Percentiles rank a stretch among this genome's conserved stretches.
These are phyloP conservation scores for Leishmania tarentolae DNA, from an alignment of 208 protist species.

Conservation along the genomic window DNA sequence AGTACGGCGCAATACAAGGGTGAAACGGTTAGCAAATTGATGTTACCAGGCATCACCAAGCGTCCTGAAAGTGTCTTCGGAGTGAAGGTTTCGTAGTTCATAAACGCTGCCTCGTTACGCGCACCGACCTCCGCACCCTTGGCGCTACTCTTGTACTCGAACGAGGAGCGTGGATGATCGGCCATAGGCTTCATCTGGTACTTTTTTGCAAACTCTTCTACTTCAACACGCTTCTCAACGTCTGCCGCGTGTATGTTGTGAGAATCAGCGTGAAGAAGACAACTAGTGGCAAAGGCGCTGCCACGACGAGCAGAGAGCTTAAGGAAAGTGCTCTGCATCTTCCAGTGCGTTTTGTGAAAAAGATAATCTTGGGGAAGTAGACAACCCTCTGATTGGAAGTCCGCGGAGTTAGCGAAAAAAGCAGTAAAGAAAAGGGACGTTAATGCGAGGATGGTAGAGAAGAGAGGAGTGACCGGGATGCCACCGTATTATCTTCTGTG, in stretches of 20 bases:
- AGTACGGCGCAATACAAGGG: slow-evolving; percentile 71
- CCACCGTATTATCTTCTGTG: background rate
- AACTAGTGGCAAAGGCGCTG: slow-evolving; percentile 31
- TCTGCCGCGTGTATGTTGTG: slow-evolving; percentile 34
- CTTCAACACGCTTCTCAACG: slow-evolving; percentile 35
- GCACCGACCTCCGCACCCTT: slow-evolving; percentile 87
- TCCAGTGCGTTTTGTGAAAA: slow-evolving; percentile 9
- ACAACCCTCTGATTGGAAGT: background rate
- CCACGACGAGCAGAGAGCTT: slow-evolving; percentile 31
- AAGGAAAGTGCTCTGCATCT: slow-evolving; percentile 56
- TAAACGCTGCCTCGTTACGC: slow-evolving; percentile 87
- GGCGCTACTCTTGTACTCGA: slow-evolving; percentile 72
- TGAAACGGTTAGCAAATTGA: slow-evolving; percentile 80
- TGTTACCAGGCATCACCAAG: slow-evolving; percentile 70
- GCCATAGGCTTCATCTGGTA: slow-evolving; percentile 75
- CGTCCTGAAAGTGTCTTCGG: slow-evolving; percentile 53
- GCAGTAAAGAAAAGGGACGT: background rate
- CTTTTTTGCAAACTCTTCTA: slow-evolving; percentile 40
- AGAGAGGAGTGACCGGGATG: slow-evolving; percentile 2
- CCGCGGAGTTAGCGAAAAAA: background rate
- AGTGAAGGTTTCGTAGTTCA: slow-evolving; percentile 78
- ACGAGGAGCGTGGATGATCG: slow-evolving; percentile 57
- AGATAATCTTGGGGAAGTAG: background rate
- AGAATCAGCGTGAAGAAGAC: slow-evolving; percentile 30
- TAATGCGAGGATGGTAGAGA: background rate